Evolutionary conservation across 371 early-diverging fungal species (phyloP).

Genomic region (Mortierella sp.): DNA sequence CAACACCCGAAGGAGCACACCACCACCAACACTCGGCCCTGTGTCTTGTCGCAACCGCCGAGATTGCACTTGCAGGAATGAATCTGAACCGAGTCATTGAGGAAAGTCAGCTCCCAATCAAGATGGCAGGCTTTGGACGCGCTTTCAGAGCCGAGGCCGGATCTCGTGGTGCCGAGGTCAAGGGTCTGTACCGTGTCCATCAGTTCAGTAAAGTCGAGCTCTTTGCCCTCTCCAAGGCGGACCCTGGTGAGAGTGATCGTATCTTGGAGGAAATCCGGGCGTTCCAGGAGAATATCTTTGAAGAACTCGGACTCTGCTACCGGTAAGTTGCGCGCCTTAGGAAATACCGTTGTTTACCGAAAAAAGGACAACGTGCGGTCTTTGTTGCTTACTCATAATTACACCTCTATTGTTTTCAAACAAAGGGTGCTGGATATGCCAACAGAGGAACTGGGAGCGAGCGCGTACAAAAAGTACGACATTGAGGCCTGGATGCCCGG

Average conservation of each 20-base stretch:
- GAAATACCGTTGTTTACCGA: too few species aligned
- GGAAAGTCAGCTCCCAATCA: conserved; percentile 73
- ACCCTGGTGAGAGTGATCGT: conserved; percentile 65
- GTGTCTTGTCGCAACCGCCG: conserved; percentile 91
- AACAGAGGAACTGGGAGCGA: conserved; percentile 92
- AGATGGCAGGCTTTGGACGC: conserved; percentile 84
- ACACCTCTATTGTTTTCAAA: not conserved
- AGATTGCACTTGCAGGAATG: conserved; percentile 93
- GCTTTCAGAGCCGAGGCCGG: conserved; percentile 95
- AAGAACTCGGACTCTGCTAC: conserved; percentile 86
- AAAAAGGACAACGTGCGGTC: too few species aligned
- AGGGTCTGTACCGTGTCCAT: conserved; percentile 94
- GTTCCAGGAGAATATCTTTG: conserved; percentile 84
- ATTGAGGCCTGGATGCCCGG: conserved; percentile 98
- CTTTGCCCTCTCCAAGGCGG: conserved; percentile 82
- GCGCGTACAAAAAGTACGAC: conserved; percentile 93
- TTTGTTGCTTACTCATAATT: not conserved
- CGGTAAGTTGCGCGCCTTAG: conserved; percentile 62
- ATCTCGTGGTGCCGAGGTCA: conserved; percentile 83
- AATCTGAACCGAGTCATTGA: conserved; percentile 75
- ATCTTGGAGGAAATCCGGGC: conserved; percentile 79
- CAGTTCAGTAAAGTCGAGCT: conserved; percentile 96
- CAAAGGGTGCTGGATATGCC: conserved; percentile 91
- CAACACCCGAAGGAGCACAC: conserved; percentile 20
- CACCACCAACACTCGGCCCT: conserved; percentile 61